Conservation (phyloP, 2,329 filamentous ascomycete genomes). For the Fusarium robinianum region DNA sequence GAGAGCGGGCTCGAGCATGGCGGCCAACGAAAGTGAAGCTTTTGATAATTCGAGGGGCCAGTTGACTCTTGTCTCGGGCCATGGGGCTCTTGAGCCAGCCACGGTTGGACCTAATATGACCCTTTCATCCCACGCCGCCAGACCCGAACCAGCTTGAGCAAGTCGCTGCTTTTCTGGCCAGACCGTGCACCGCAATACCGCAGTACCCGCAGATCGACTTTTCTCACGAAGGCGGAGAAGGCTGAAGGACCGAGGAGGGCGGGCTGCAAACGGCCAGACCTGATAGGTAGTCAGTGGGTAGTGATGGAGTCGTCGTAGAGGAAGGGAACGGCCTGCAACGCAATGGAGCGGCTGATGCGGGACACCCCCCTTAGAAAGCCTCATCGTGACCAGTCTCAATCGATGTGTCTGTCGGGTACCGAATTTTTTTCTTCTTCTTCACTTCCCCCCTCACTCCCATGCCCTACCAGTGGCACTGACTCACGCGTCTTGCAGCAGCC, state of each 20-base stretch:
- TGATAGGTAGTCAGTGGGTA: constrained; percentile 1
- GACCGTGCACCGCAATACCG: constrained; percentile 25
- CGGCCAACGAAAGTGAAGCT: constrained; percentile 26
- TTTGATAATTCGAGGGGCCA: constrained; percentile 31
- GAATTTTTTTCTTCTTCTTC: constrained; percentile 20
- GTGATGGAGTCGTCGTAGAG: constrained; percentile 29
- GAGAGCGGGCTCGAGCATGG: constrained; percentile 13
- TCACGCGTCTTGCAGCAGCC: constrained; percentile 38
- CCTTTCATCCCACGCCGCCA: constrained; percentile 18
- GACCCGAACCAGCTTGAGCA: constrained; percentile 24
- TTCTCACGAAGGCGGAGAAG: constrained; percentile 10
- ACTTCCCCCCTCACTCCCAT: constrained; percentile 27
- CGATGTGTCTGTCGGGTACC: constrained; percentile 8
- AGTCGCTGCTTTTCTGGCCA: constrained; percentile 20
- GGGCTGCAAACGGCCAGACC: no score
- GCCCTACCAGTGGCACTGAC: constrained; percentile 20
- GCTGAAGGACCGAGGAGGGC: constrained; percentile 1
- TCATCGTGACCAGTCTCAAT: constrained; percentile 29
- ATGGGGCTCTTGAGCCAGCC: constrained; percentile 15
- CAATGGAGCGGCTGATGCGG: constrained; percentile 25
- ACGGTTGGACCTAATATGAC: constrained; percentile 19
- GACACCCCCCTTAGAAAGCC: constrained; percentile 19
- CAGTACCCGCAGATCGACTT: constrained; percentile 20
- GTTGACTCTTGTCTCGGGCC: constrained; percentile 26
- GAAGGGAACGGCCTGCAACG: constrained; percentile 21